Evolutionary conservation across 2,329 filamentous ascomycete species (phyloP), one percentile per base, ranked within the genome.

Genomic region (Pseudocercospora fuligena): DNA sequence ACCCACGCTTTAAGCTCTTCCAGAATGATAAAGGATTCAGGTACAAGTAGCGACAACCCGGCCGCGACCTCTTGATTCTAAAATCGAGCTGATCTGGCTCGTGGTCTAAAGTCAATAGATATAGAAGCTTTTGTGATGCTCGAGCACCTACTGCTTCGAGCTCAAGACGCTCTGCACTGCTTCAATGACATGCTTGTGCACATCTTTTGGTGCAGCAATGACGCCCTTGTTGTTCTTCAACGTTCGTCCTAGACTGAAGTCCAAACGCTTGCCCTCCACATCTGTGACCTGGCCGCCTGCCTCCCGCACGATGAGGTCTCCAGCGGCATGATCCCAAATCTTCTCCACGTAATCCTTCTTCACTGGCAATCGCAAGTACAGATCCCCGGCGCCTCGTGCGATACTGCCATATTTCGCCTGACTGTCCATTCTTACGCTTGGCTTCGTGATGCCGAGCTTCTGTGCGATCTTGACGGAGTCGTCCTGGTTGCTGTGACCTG

Each of bases 251-350:
- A 89, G 87, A 74, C 89, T 88, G 80, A 99, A 99, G 80, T 99
- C 91, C 66, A 99, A 84, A 67, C 88, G 86, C 77, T 92, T 92
- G 74, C 96, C 95, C 68, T 90, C 86, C 47, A 93, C 90, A 80
- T 99, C 96, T 1, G 93, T 96, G 62, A 99, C 94, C 75, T 91
- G 85, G 58, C 95, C 96, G 60, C 95, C 95, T 2, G 95, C 93
- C 82, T 99, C 96, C 65, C 94, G 87, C 47, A 98, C 95, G 72
- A 99, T 94, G 66, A 99, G 82, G 75, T 97, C 94, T 47, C 95
- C 95, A 12, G 94, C 95, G 19, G 95, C 95, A 79, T 99, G 95
- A 78, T 99, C 95, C 95, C 95, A 99, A 73, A 99, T 99, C 88
- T 99, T 99, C 86, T 99, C 95, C 79, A 97, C 89, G 82, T 99